phyloP scores from a whole-genome alignment of 2,329 filamentous ascomycete genomes.

The Biscogniauxia marginata region DNA sequence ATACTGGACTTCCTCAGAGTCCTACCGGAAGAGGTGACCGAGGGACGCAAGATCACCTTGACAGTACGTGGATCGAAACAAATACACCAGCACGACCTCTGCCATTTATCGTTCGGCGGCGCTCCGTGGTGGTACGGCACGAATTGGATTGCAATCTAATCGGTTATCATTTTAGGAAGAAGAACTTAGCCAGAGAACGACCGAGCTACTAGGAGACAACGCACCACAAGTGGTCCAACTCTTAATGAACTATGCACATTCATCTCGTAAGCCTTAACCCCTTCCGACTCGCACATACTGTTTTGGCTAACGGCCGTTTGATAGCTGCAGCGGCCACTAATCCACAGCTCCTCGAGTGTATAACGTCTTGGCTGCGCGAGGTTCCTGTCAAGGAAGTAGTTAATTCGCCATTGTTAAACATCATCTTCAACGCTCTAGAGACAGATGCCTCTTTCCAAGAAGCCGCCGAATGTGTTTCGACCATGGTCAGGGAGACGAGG shows the following conservation, averaged over 20 bases:
- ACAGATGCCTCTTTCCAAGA: conserved; percentile 78
- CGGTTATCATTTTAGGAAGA: conserved; percentile 73
- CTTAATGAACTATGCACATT: conserved; percentile 86
- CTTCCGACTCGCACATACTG: not conserved
- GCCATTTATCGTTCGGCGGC: conserved; percentile 26
- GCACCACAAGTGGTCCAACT: conserved; percentile 82
- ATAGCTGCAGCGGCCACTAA: conserved; percentile 76
- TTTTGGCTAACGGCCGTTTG: conserved; percentile 19
- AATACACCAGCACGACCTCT: conserved; percentile 42
- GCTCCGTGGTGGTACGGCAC: conserved; percentile 30
- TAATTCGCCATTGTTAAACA: conserved; percentile 77
- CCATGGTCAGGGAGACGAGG: conserved; percentile 85
- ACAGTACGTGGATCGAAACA: conserved; percentile 80
- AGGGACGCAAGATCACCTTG: conserved; percentile 98
- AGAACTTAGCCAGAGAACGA: conserved; percentile 81
- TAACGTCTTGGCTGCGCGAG: conserved; percentile 94
- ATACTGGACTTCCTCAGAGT: conserved; percentile 96
- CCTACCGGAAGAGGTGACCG: conserved; percentile 96
- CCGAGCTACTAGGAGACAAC: conserved; percentile 88
- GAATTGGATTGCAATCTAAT: conserved; percentile 44
- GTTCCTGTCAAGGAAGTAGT: conserved; percentile 82
- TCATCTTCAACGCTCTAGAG: conserved; percentile 75
- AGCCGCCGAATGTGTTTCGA: conserved; percentile 88
- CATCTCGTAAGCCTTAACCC: conserved; percentile 69
- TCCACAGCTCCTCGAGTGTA: conserved; percentile 88